Percentiles rank a stretch among this genome's conserved stretches.
Conservation (phyloP, 495 filamentous ascomycete genomes). For the Alectoria sarmentosa region DNA sequence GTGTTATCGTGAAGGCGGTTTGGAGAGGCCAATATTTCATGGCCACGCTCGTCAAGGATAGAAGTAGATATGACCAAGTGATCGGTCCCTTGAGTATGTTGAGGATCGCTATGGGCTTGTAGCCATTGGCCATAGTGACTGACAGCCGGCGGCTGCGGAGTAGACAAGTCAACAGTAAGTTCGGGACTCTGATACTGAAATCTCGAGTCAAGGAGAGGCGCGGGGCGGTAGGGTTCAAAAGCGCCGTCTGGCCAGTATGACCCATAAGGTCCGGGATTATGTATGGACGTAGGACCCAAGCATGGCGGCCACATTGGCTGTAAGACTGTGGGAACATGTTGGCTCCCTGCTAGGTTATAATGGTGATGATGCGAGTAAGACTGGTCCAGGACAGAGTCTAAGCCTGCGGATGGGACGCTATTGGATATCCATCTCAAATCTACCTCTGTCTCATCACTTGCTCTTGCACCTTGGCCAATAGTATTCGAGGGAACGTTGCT, state of each 20-base stretch:
- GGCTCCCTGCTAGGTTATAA: constrained; percentile 39
- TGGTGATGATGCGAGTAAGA: constrained; percentile 36
- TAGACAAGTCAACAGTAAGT: constrained; percentile 5
- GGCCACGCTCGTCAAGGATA: neutral
- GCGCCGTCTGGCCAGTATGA: constrained; percentile 74
- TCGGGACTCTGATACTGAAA: constrained; percentile 28
- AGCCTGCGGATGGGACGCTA: constrained; percentile 28
- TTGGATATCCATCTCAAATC: constrained; percentile 17
- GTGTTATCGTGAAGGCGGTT: neutral
- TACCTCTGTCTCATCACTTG: constrained; percentile 17
- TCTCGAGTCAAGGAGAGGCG: constrained; percentile 55
- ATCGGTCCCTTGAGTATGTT: constrained; percentile 2
- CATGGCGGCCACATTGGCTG: constrained; percentile 65
- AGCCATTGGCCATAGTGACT: constrained; percentile 14
- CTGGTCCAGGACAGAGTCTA: constrained; percentile 48
- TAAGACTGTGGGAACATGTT: constrained; percentile 58
- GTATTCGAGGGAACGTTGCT: constrained; percentile 29
- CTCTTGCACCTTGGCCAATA: constrained; percentile 34
- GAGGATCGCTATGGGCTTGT: constrained; percentile 11
- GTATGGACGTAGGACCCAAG: constrained; percentile 65
- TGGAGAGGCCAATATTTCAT: neutral
- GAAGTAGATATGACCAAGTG: neutral
- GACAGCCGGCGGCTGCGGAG: constrained; percentile 7
- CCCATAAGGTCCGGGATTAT: constrained; percentile 63
- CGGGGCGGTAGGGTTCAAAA: constrained; percentile 66